phyloP scores from a whole-genome alignment of 2,329 filamentous ascomycete species.

The Epicoccum nigrum region DNA sequence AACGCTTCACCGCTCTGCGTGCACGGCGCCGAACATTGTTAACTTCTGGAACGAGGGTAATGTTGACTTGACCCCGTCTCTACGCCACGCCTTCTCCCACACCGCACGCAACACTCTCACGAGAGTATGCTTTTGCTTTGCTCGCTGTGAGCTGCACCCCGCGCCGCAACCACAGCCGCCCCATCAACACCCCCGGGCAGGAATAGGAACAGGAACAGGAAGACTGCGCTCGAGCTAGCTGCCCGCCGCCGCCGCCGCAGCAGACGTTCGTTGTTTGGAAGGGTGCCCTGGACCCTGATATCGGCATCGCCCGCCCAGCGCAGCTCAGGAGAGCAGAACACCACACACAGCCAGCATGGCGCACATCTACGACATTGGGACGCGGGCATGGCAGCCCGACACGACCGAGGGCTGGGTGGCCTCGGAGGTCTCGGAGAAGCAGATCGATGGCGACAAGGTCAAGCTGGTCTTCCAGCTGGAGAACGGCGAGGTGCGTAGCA shows the following conservation, averaged over 20 bases:
- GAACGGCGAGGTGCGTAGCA: slow-evolving; percentile 78
- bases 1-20: slow-evolving; percentile 14
- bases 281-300: slow-evolving; percentile 37
- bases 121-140: slow-evolving; percentile 37
- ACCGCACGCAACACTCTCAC: slow-evolving; percentile 4
- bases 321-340: slow-evolving; percentile 23
- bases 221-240: slow-evolving; percentile 3
- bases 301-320: slow-evolving; percentile 10
- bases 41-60: slow-evolving; percentile 15
- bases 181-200: slow-evolving; percentile 25
- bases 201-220: background rate
- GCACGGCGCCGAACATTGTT: slow-evolving; percentile 19
- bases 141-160: slow-evolving; percentile 34
- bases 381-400: slow-evolving; percentile 98
- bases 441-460: slow-evolving; percentile 82
- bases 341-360: slow-evolving; percentile 65
- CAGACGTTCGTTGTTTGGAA: slow-evolving; percentile 5
- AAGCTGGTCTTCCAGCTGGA: slow-evolving; percentile 86
- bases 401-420: slow-evolving; percentile 95
- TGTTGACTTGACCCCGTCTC: slow-evolving; percentile 4
- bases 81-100: background rate
- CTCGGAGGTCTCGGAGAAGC: slow-evolving; percentile 89
- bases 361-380: slow-evolving; percentile 94
- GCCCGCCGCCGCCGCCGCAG: slow-evolving; percentile 18
- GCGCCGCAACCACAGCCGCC: slow-evolving; percentile 28